These are phyloP conservation scores for Amyloporia xantha DNA, from an alignment of 768 basidiomycete species.

Conservation along the genomic window DNA sequence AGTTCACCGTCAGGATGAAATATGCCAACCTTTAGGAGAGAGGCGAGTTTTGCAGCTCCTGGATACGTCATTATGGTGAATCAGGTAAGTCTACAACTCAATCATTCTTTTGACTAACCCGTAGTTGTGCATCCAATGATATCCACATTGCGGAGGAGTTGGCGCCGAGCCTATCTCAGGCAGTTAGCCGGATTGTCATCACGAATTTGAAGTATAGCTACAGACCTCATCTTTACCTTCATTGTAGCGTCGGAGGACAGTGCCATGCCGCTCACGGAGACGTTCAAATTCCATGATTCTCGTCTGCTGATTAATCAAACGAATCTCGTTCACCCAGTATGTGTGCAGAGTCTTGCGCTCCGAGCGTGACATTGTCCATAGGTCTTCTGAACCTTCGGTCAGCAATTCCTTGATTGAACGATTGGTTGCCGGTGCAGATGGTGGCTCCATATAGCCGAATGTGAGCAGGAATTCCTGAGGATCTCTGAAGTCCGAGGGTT, in stretches of 20 bases:
- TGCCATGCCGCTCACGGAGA: constrained; percentile 34
- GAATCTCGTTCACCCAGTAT: constrained; percentile 42
- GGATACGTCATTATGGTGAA: background rate
- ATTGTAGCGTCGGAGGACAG: constrained; percentile 29
- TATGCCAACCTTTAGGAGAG: constrained; percentile 44
- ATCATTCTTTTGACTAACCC: constrained; percentile 31
- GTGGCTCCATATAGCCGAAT: too few relatives aligned
- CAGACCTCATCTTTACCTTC: constrained; percentile 49
- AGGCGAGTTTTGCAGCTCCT: constrained; percentile 65
- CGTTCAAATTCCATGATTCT: constrained; percentile 37
- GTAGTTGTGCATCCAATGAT: constrained; percentile 76
- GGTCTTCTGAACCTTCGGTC: constrained; percentile 23
- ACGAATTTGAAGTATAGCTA: constrained; percentile 3
- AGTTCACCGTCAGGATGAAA: too few relatives aligned
- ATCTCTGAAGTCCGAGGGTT: too few relatives aligned
- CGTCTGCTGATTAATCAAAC: constrained; percentile 23
- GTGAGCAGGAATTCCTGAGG: too few relatives aligned
- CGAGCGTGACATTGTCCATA: constrained; percentile 49
- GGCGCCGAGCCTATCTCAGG: constrained; percentile 41
- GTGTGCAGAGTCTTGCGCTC: constrained; percentile 42
- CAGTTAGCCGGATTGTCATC: background rate
- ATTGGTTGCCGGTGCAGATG: too few relatives aligned
- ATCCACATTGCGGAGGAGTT: constrained; percentile 45
- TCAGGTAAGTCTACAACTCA: too few relatives aligned
- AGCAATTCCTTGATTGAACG: background rate